Base-by-base conservation (phyloP, 768 basidiomycete genomes). In the Tulasnella sp. region DNA sequence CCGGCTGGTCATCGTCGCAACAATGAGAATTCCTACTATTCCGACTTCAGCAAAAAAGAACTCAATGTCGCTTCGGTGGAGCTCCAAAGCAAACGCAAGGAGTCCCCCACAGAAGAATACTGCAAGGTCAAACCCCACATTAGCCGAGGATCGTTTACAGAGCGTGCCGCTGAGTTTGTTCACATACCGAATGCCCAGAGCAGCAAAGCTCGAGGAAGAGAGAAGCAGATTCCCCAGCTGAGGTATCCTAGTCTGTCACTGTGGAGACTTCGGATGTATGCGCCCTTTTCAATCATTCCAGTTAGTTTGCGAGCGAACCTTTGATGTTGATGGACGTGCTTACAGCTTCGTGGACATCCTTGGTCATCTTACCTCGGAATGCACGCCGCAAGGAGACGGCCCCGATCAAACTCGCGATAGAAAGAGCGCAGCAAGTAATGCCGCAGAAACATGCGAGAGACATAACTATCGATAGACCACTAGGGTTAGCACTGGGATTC, bases 181-280 rank as follows among this genome's bases (percentile, higher is more conserved):
- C 27, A 75, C 75, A 31, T 75, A 75, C 75, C 75, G 14, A 31
- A 48, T 19, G 75, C 75, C 75, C 75, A 75, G 31, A 27, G 44
- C 40, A 75, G 21, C 19, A 75, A 27, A 7, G 56, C 75, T 14
- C 44, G 34, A 34, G 75, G 75, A 34, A 75, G 46, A 24, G 75
- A 75, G 44, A 75, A 27, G 24, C 39, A 36, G n/a, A 75, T 75
- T 10, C 75, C 40, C 44, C 39, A 44, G 9, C 34, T 8, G 19
- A 75, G 39, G 21, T 36, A 48, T n/a, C 75, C 75, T 12, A 75
- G 75, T 14, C 27, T n/a, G 5, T 56, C 14, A 1, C 34, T 24
- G n/a, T 48, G 10, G n/a, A 75, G 44, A 9, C 44, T 75, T 38
- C 31, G 44, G 12, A 48, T 56, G 31, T 48, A 75, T 24, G 34